phyloP scores from a whole-genome alignment of 2,329 filamentous ascomycete genomes.

The Sarocladium brachiariae region DNA sequence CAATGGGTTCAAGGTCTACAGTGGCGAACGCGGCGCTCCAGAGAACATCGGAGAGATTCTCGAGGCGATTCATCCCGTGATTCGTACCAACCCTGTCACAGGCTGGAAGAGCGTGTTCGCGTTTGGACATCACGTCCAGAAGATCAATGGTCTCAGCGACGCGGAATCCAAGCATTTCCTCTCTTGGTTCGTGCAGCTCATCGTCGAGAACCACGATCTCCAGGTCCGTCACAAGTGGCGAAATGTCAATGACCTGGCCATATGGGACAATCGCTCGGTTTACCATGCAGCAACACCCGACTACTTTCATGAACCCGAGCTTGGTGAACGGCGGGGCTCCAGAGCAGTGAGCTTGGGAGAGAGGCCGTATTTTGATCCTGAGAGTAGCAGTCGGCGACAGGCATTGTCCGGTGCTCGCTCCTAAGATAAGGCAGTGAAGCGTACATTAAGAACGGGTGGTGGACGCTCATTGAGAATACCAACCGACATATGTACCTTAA shows the following conservation, averaged over 20 bases:
- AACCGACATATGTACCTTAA: too few relatives aligned
- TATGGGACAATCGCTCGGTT: conserved; percentile 53
- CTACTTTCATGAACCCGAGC: conserved; percentile 29
- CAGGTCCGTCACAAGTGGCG: conserved; percentile 42
- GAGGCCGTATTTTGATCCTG: conserved; percentile 44
- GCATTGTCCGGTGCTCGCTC: background rate
- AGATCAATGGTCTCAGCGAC: conserved; percentile 43
- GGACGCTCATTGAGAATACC: too few relatives aligned
- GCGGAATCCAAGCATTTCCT: conserved; percentile 42
- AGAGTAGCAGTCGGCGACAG: conserved; percentile 20
- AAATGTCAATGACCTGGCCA: conserved; percentile 41
- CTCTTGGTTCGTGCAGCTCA: conserved; percentile 42
- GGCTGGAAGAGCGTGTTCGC: conserved; percentile 51
- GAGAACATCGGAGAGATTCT: conserved; percentile 42
- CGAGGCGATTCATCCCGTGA: conserved; percentile 44
- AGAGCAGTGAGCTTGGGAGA: conserved; percentile 48
- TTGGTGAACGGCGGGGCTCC: conserved; percentile 41
- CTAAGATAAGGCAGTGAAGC: background rate
- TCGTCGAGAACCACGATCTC: conserved; percentile 49
- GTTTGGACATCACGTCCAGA: conserved; percentile 41
- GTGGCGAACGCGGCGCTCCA: conserved; percentile 37
- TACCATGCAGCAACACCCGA: conserved; percentile 50
- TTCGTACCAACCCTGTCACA: conserved; percentile 52
- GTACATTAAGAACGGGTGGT: too few relatives aligned
- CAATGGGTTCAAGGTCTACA: conserved; percentile 39